Base-by-base conservation (phyloP, 345 rosid genomes). In the Adansonia digitata region DNA sequence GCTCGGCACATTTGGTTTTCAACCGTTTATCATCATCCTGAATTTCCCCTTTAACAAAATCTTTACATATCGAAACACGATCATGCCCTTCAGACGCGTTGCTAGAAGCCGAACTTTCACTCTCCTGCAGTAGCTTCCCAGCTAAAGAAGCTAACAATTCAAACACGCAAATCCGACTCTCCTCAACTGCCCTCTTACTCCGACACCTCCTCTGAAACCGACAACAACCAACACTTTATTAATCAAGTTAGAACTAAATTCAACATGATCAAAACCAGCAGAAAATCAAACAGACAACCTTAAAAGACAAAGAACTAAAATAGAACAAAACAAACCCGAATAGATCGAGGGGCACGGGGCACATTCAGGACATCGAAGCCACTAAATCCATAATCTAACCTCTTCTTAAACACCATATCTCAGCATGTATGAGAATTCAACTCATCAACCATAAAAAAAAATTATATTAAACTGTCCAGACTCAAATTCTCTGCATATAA, bases 61-160 rank as follows among this genome's bases (percentile, higher is more conserved):
- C 63, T 62, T 82, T 79, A 78, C 71, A 73, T 57, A 84, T 69
- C 26, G 79, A 66, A 75, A 69, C 80, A 13, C 49, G 89, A 85
- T 81, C 83, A 69, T 85, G 84, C 74, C 86, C 87, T 62, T 80
- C 89, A 5, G 89, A 90, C 24, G 93, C 93, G 85, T 84, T 82
- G 74, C 90, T 84, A 46, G 93, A 93, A 39, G 95, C 89, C 24
- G 91, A 91, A 78, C 92, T 88, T 78, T 91, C 97, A 20, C 89
- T 86, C 86, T 93, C 97, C 85, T 87, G 86, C 76, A 91, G 77
- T 48, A 95, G 75, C 84, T 95, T 87, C 60, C 91, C 97, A 20
- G 98, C 99, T 69, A 95, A 75, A 71, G 92, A 90, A 80, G 99
- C 99, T 0, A 95, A 91, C 81, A 95, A 83, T 77, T 95, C 97